A percentile compares a stretch with the other conserved stretches of the same genome.
These are phyloP conservation scores for Alternaria ethzedia DNA, from an alignment of 2,329 filamentous ascomycete species.

Conservation along the genomic window DNA sequence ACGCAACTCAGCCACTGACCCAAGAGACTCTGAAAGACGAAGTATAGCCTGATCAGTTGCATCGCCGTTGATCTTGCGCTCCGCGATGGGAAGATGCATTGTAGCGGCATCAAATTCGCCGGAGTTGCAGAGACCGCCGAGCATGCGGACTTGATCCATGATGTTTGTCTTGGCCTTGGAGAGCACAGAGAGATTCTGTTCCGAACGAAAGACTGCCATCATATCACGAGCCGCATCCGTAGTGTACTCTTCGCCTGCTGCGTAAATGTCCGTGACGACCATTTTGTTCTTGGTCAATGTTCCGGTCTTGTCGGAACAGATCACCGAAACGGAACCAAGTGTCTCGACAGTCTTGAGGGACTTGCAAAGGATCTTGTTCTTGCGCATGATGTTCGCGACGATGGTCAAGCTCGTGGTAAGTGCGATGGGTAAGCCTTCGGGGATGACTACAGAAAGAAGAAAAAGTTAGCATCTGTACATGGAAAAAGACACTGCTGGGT, in stretches of 20 bases:
- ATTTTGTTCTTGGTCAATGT: conserved; percentile 74
- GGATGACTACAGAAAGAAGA: conserved; percentile 59
- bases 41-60: conserved; percentile 78
- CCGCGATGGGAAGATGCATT: conserved; percentile 62
- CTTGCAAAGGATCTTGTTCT: conserved; percentile 80
- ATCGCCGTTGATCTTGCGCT: conserved; percentile 73
- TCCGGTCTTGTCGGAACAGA: conserved; percentile 80
- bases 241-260: conserved; percentile 61
- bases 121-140: conserved; percentile 74
- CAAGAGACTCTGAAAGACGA: conserved; percentile 71
- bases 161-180: conserved; percentile 36
- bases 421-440: conserved; percentile 59
- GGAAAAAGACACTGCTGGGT: not conserved
- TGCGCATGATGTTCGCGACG: conserved; percentile 76
- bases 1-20: conserved; percentile 65
- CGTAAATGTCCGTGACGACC: conserved; percentile 72
- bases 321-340: conserved; percentile 72
- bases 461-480: not conserved
- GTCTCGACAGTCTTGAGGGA: conserved; percentile 81
- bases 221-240: conserved; percentile 57
- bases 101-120: conserved; percentile 75
- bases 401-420: conserved; percentile 71
- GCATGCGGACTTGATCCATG: conserved; percentile 62
- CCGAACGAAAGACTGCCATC: conserved; percentile 36
- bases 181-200: conserved; percentile 44